phyloP scores from a whole-genome alignment of 352 stramenopile species.

The Globisporangium solare region DNA sequence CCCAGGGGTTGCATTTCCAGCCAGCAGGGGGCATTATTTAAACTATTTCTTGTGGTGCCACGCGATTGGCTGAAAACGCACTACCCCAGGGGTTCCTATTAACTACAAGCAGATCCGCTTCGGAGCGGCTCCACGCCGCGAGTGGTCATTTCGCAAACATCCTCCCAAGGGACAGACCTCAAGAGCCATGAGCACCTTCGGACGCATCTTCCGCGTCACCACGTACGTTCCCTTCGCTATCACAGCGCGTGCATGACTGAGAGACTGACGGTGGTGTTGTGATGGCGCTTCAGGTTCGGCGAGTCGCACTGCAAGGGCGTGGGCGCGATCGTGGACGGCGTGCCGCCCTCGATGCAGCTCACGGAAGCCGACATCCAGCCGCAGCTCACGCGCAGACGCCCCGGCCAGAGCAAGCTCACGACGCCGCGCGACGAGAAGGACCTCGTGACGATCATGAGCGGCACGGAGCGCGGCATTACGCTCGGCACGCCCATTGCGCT shows the following conservation, averaged over 20 bases:
- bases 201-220: slow-evolving; percentile 96
- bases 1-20: no score
- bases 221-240: slow-evolving; percentile 50
- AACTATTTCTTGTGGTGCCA: slow-evolving; percentile 1
- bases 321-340: slow-evolving; percentile 96
- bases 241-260: neutral
- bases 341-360: slow-evolving; percentile 94
- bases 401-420: slow-evolving; percentile 97
- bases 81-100: neutral
- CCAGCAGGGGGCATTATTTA: neutral
- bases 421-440: slow-evolving; percentile 98
- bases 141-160: neutral
- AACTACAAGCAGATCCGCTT: neutral
- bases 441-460: slow-evolving; percentile 95
- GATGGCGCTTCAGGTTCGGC: slow-evolving; percentile 73
- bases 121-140: neutral
- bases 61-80: slow-evolving; percentile 1
- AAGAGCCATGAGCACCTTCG: slow-evolving; percentile 89
- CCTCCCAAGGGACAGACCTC: neutral
- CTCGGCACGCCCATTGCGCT: slow-evolving; percentile 97
- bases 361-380: slow-evolving; percentile 95
- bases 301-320: slow-evolving; percentile 98
- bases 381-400: slow-evolving; percentile 95
- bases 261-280: neutral
- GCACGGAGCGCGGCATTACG: slow-evolving; percentile 91